These are phyloP conservation scores for Dactylellina drechsleri DNA, from an alignment of 2,329 filamentous ascomycete species.

Conservation along the genomic window DNA sequence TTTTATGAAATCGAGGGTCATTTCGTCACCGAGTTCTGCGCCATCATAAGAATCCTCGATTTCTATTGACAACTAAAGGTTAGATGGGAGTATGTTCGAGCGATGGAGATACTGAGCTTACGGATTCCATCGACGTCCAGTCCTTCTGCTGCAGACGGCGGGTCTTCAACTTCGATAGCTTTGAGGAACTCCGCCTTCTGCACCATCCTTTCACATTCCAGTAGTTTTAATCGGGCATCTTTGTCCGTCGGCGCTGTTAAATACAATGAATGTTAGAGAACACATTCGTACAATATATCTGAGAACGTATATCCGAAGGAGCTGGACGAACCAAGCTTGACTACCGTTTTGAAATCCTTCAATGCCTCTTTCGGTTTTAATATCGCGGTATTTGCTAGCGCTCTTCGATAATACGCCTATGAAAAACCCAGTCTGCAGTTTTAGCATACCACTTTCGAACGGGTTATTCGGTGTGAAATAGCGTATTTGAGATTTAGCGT, in stretches of 20 bases:
- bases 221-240: conserved; percentile 87
- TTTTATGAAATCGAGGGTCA: conserved; percentile 96
- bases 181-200: conserved; percentile 91
- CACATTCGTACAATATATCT: neutral
- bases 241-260: conserved; percentile 79
- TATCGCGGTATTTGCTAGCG: conserved; percentile 89
- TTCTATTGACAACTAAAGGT: conserved; percentile 57
- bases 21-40: conserved; percentile 77
- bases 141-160: conserved; percentile 89
- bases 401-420: conserved; percentile 92
- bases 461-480: neutral
- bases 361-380: conserved; percentile 87
- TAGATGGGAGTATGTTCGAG: conserved; percentile 1
- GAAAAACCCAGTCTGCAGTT: neutral
- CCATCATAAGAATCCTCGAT: conserved; percentile 90
- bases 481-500: conserved; percentile 55
- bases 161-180: conserved; percentile 91
- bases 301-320: neutral
- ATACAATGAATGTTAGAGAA: neutral
- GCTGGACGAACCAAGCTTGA: conserved; percentile 69
- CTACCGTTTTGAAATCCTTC: conserved; percentile 89
- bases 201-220: conserved; percentile 94
- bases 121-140: conserved; percentile 85
- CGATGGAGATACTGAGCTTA: conserved; percentile 26
- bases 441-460: neutral